Evolutionary conservation across 164 flowering plant genomes (phyloP).

Genomic region (Berberis thunbergii): DNA sequence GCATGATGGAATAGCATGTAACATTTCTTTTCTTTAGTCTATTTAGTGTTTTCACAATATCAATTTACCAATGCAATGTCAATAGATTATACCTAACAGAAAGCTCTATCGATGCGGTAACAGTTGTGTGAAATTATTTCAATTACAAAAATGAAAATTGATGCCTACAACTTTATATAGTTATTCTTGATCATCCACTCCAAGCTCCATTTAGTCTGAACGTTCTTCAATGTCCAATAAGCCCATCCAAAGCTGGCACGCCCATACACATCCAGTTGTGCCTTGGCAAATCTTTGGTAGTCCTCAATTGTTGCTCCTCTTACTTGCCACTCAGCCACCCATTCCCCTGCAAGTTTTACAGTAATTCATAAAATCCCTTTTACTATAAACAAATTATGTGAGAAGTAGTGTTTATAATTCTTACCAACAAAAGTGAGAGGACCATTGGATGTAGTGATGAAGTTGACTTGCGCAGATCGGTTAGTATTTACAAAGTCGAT

Average conservation of each 20-base stretch:
- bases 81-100: too few relatives aligned
- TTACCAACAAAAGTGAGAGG: constrained; percentile 64
- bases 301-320: constrained; percentile 44
- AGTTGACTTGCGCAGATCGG: constrained; percentile 26
- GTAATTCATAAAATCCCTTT: neutral
- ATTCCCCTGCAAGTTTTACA: constrained; percentile 41
- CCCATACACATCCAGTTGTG: constrained; percentile 51
- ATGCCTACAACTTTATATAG: too few relatives aligned
- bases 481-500: constrained; percentile 44
- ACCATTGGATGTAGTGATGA: constrained; percentile 37
- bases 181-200: too few relatives aligned
- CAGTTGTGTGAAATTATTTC: too few relatives aligned
- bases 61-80: too few relatives aligned
- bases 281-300: constrained; percentile 41
- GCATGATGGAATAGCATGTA: too few relatives aligned
- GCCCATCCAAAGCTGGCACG: constrained; percentile 72
- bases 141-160: too few relatives aligned
- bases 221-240: constrained; percentile 30
- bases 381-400: neutral
- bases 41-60: too few relatives aligned
- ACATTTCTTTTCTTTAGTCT: too few relatives aligned
- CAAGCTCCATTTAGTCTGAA: too few relatives aligned
- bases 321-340: constrained; percentile 71
- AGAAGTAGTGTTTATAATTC: neutral
- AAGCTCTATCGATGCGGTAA: too few relatives aligned